A percentile compares a stretch with the other conserved stretches of the same genome.
phyloP scores from a whole-genome alignment of 768 basidiomycete genomes.

The Mycena rosella region DNA sequence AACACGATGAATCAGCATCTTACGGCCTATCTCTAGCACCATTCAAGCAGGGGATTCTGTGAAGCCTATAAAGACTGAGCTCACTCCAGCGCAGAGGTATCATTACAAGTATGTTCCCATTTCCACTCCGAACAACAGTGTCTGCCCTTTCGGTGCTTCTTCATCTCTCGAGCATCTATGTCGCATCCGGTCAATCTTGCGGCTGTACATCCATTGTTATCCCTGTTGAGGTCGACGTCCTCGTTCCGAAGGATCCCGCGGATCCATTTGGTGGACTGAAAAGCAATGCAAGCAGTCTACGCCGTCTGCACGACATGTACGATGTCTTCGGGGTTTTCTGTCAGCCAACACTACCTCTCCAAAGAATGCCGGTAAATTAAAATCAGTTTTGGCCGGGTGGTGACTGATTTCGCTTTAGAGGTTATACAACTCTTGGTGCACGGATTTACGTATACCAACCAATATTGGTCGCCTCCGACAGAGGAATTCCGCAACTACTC shows the following conservation, averaged over 20 bases:
- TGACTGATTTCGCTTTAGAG: conserved; percentile 1
- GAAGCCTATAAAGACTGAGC: conserved; percentile 21
- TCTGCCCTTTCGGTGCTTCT: conserved; percentile 19
- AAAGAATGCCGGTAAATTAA: neutral
- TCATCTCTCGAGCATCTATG: too few relatives aligned
- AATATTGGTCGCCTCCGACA: conserved; percentile 11
- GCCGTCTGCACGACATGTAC: neutral
- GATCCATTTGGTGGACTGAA: neutral
- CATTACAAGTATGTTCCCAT: conserved; percentile 15
- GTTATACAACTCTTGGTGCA: conserved; percentile 3
- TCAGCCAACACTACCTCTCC: neutral
- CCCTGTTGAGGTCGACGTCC: conserved; percentile 1
- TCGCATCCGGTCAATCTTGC: too few relatives aligned
- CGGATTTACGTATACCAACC: conserved; percentile 10
- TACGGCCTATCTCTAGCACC: too few relatives aligned
- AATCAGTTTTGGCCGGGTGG: too few relatives aligned
- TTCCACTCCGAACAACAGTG: conserved; percentile 11
- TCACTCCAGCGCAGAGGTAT: conserved; percentile 18
- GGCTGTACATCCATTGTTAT: too few relatives aligned
- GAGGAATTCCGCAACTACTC: conserved; percentile 22
- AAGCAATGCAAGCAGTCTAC: neutral
- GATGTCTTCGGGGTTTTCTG: neutral
- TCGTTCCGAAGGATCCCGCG: conserved; percentile 3
- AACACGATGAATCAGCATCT: conserved; percentile 12
- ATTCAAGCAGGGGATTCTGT: conserved; percentile 1